Percentiles rank a stretch among this genome's conserved stretches.
Conservation (phyloP, 495 filamentous ascomycete species). For the Penicillium nucicola region DNA sequence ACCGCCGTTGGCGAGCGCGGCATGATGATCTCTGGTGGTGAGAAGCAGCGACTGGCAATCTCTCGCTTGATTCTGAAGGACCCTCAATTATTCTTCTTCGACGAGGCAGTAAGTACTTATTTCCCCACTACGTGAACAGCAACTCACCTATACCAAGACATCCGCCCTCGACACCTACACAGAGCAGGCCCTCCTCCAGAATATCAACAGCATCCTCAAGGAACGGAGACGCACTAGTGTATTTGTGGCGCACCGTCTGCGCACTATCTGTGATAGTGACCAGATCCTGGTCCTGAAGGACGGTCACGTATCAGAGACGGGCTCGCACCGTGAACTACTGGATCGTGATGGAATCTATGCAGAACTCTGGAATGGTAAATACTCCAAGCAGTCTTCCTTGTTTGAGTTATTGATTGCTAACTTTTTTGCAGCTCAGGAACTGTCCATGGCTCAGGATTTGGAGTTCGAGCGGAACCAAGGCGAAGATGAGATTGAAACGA, state of each 20-base stretch:
- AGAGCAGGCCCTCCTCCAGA: constrained; percentile 84
- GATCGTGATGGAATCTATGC: constrained; percentile 79
- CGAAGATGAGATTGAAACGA: neutral
- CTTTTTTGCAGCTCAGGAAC: constrained; percentile 42
- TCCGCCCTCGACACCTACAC: constrained; percentile 95
- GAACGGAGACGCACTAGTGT: constrained; percentile 89
- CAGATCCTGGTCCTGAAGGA: constrained; percentile 87
- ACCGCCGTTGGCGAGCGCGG: constrained; percentile 95
- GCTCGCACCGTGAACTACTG: constrained; percentile 81
- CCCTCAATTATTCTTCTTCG: constrained; percentile 90
- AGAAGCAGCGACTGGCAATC: constrained; percentile 92
- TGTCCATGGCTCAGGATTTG: constrained; percentile 34
- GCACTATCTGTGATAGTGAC: constrained; percentile 94
- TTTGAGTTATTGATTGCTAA: neutral
- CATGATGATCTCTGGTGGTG: constrained; percentile 97
- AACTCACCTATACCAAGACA: constrained; percentile 47
- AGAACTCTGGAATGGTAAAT: constrained; percentile 84
- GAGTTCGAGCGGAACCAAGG: constrained; percentile 18
- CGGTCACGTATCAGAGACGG: constrained; percentile 78
- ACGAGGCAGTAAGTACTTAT: constrained; percentile 69
- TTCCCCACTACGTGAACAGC: neutral
- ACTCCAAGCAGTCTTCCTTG: too few relatives aligned
- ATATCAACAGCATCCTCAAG: constrained; percentile 90
- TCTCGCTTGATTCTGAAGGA: constrained; percentile 87
- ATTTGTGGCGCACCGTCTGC: constrained; percentile 86